phyloP scores from a whole-genome alignment of 1,284 basidiomycete species.

The Testicularia cyperi region DNA sequence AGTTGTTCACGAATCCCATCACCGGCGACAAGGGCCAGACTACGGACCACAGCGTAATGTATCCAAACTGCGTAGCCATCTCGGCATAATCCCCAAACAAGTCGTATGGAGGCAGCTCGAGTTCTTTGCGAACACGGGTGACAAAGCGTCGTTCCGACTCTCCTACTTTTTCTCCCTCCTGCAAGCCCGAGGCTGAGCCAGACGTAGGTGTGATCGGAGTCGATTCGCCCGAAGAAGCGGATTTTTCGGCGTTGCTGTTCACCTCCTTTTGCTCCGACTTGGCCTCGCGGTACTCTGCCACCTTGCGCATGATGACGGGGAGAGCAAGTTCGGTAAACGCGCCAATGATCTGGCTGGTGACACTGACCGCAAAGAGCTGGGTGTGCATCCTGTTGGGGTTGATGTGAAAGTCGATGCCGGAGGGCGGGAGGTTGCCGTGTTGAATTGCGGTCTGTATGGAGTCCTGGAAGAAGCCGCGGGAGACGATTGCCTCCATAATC shows the following conservation, averaged over 20 bases:
- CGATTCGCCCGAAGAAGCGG: constrained; percentile 7
- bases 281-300: constrained; percentile 35
- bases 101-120: constrained; percentile 75
- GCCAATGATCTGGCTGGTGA: constrained; percentile 85
- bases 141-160: constrained; percentile 72
- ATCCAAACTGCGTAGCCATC: constrained; percentile 82
- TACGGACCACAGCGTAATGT: constrained; percentile 84
- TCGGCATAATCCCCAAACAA: constrained; percentile 76
- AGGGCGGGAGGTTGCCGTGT: constrained; percentile 35
- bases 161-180: too few species aligned
- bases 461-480: constrained; percentile 46
- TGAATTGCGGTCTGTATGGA: constrained; percentile 36
- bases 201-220: constrained; percentile 5
- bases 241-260: background rate
- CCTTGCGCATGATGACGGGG: constrained; percentile 65
- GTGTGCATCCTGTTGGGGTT: constrained; percentile 73
- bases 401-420: constrained; percentile 59
- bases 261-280: constrained; percentile 7
- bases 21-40: constrained; percentile 85
- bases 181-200: background rate
- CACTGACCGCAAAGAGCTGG: constrained; percentile 91
- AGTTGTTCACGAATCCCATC: constrained; percentile 69
- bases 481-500: constrained; percentile 50
- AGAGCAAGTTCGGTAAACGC: constrained; percentile 81
- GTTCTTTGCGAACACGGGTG: constrained; percentile 74